phyloP scores from a whole-genome alignment of 257 asterid species.

The Nicotiana noctiflora region DNA sequence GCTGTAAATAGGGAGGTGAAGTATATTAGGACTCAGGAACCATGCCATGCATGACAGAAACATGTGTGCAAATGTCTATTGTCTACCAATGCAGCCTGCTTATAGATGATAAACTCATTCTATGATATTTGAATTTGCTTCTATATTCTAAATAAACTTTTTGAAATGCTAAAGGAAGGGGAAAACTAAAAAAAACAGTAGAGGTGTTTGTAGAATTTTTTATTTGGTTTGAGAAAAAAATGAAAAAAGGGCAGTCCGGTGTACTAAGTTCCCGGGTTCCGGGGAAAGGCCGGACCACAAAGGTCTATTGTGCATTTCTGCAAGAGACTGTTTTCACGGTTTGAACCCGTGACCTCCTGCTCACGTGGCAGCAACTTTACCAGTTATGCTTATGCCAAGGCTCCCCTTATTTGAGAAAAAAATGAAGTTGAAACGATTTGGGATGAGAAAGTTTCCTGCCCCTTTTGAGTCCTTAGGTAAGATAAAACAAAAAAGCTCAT shows the following conservation, averaged over 20 bases:
- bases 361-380: no score
- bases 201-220: neutral
- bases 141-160: neutral
- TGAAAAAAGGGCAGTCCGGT: no score
- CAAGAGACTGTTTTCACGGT: no score
- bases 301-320: no score
- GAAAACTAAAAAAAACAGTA: neutral
- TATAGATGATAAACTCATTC: neutral
- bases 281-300: no score
- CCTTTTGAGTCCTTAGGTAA: neutral
- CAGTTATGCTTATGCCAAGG: no score
- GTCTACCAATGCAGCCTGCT: neutral
- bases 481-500: neutral
- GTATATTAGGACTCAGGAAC: neutral
- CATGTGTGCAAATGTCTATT: neutral
- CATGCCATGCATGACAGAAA: neutral
- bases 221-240: neutral
- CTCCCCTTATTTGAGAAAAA: neutral
- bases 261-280: no score
- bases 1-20: neutral
- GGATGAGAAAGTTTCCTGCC: neutral
- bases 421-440: neutral
- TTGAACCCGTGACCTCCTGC: no score
- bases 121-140: neutral
- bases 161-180: neutral